Base-by-base conservation (phyloP, 179 eudicot genomes). In the Patellifolia procumbens region DNA sequence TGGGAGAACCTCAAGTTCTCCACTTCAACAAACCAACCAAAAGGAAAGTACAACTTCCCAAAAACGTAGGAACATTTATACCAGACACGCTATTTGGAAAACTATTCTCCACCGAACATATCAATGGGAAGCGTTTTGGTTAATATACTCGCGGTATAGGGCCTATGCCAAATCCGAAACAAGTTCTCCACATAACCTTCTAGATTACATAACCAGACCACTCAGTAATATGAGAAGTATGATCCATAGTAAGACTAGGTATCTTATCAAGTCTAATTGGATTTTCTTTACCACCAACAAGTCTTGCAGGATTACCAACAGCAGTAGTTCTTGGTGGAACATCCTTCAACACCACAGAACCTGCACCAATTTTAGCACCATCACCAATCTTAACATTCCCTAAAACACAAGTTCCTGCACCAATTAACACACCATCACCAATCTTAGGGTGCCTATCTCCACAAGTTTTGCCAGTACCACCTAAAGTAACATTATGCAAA, bases 281-380 rank as follows among this genome's bases (percentile, higher is more conserved):
- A 46, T 87, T 89, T 43, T 72, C 81, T 75, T 86, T 85, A 59
- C 91, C 91, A 19, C 93, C 89, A 66, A 91, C 39, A 68, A 89
- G 71, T 79, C 86, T 88, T 3, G 93, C 91, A n/a, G 96, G 96
- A 45, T 91, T 91, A 42, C 96, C 96, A 59, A 91, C 96, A 9
- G 91, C 96, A 64, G 96, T 89, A 0, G 88, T 84, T 52, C 81
- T 82, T 2, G 86, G 35, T 1, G 94, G 90, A 7, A 91, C 87
- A 0, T 81, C 91, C 71, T 86, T 90, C 53, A 90, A 53, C n/a
- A 91, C 94, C 22, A 91, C 85, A 8, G 97, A 86, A 20, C 94
- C 92, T 19, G 92, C 94, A 0, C 94, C 94, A 46, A 91, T 81
- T 51, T 83, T 91, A 10, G 92, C 97, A 5, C 87, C 89, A 29